A percentile compares a stretch with the other conserved stretches of the same genome.
Conservation (phyloP, 352 stramenopile species). For the Phytophthora tubulina region DNA sequence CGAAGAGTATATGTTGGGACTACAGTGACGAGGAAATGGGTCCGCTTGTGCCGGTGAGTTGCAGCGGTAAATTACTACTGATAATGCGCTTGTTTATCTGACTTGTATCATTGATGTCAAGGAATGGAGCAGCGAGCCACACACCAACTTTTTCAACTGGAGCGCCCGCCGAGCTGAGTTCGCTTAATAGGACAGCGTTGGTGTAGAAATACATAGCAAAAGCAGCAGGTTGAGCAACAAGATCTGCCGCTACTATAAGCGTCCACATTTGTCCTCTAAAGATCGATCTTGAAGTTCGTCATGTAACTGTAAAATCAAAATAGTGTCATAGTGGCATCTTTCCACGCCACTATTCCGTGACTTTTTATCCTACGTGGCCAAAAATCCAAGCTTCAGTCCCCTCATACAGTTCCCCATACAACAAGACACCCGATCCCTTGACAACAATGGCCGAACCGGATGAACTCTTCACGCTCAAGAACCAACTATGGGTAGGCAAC, state of each 20-base stretch:
- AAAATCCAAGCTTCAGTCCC: constrained; percentile 23
- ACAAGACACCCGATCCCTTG: neutral
- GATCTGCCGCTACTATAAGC: too few relatives aligned
- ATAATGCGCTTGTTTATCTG: neutral
- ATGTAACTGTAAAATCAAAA: too few relatives aligned
- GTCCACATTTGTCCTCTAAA: too few relatives aligned
- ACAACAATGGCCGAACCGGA: constrained; percentile 92
- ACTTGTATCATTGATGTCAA: neutral
- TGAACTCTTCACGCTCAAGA: constrained; percentile 98
- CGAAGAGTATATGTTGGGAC: constrained; percentile 34
- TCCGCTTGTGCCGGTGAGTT: constrained; percentile 13
- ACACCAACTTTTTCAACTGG: constrained; percentile 29
- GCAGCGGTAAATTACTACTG: neutral
- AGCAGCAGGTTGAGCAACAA: neutral
- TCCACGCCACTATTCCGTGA: neutral
- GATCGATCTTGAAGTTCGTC: too few relatives aligned
- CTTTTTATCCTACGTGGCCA: constrained; percentile 12
- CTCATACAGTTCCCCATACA: constrained; percentile 12
- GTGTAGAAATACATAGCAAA: neutral
- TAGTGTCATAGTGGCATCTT: too few relatives aligned
- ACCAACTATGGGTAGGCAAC: constrained; percentile 97
- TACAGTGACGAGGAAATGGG: constrained; percentile 30
- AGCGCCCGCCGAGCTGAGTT: constrained; percentile 25
- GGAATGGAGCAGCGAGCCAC: constrained; percentile 32
- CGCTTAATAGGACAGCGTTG: neutral